Evolutionary conservation across 2,329 filamentous ascomycete genomes (phyloP).

Genomic region (Metarhizium robertsii): DNA sequence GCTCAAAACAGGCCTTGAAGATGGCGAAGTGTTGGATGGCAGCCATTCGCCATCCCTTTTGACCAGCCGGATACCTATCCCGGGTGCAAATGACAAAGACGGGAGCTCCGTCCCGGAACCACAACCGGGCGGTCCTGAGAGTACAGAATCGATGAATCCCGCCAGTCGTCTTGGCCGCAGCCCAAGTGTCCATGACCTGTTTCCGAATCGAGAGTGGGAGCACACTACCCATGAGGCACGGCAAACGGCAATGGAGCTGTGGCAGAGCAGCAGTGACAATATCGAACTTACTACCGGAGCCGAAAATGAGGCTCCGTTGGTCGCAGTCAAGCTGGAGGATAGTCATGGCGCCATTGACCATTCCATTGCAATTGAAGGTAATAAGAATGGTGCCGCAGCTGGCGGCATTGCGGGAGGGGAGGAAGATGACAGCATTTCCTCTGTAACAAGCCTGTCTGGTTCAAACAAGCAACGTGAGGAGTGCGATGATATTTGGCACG

Average conservation of each 20-base stretch:
- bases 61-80: background rate
- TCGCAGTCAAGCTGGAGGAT: background rate
- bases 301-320: background rate
- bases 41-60: background rate
- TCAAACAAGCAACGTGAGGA: background rate
- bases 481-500: background rate
- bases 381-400: background rate
- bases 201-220: background rate
- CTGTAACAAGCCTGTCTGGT: background rate
- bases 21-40: background rate
- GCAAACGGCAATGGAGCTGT: slow-evolving; percentile 5
- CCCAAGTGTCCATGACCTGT: background rate
- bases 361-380: background rate
- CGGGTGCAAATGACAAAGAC: background rate
- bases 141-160: background rate
- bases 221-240: background rate
- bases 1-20: background rate
- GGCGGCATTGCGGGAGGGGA: background rate
- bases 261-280: slow-evolving; percentile 1
- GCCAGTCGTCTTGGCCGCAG: background rate
- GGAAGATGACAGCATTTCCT: background rate
- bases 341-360: background rate
- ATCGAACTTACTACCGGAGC: background rate
- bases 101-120: background rate
- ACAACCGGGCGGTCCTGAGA: background rate